These are phyloP conservation scores for Tulasnella sp. DNA, from an alignment of 768 basidiomycete genomes.

Conservation along the genomic window DNA sequence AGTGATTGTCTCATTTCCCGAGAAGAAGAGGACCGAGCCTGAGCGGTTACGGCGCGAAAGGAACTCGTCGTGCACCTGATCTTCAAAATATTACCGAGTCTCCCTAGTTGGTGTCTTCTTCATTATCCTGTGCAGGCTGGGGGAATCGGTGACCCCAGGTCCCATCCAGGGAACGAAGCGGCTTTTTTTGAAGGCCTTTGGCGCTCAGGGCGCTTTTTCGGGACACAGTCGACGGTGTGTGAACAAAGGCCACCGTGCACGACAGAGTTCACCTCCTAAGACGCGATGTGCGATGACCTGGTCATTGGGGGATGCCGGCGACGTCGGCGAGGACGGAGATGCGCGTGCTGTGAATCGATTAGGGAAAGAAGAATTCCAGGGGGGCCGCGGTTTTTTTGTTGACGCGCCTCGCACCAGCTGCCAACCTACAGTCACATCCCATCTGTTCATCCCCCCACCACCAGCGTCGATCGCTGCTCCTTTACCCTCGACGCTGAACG, in stretches of 20 bases:
- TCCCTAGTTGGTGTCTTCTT: too few relatives aligned
- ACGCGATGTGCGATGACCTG: not conserved
- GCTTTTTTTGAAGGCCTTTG: not conserved
- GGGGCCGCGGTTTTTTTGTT: constrained; percentile 8
- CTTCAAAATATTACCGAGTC: too few relatives aligned
- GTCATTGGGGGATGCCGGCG: not conserved
- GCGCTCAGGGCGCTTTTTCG: not conserved
- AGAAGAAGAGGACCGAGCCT: too few relatives aligned
- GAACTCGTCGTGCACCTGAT: too few relatives aligned
- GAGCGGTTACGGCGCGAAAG: too few relatives aligned
- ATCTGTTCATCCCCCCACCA: not conserved
- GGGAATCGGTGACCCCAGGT: not conserved
- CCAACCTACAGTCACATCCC: constrained; percentile 1
- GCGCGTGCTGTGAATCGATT: constrained; percentile 6
- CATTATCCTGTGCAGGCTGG: not conserved
- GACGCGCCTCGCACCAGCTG: constrained; percentile 8
- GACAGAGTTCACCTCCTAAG: not conserved
- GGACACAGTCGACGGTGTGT: not conserved
- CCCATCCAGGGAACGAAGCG: constrained; percentile 1
- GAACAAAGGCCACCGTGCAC: not conserved
- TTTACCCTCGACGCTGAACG: not conserved
- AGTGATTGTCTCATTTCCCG: not conserved
- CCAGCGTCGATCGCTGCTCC: not conserved
- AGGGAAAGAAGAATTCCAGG: not conserved
- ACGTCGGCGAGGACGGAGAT: not conserved